Conservation (phyloP, 768 basidiomycete genomes). For the Obba rivulosa region DNA sequence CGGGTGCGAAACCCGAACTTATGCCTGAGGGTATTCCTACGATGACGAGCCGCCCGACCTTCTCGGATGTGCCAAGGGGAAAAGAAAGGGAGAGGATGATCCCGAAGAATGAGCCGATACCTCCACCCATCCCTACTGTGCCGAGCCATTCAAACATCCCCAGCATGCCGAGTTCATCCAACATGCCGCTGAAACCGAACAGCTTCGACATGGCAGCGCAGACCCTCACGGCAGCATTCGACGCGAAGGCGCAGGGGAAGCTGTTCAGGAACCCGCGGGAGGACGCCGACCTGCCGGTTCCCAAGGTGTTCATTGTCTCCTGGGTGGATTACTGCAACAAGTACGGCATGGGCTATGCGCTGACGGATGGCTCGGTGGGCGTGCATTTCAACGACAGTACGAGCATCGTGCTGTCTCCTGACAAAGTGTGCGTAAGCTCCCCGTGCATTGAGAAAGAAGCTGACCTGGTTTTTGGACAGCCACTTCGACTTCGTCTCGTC, state of each 20-base stretch:
- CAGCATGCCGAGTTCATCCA: conserved; percentile 19
- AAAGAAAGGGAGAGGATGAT: conserved; percentile 1
- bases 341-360: conserved; percentile 99
- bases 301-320: conserved; percentile 89
- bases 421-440: conserved; percentile 64
- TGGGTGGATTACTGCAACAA: conserved; percentile 99
- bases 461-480: conserved; percentile 34
- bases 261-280: conserved; percentile 64
- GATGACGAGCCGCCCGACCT: too few relatives aligned
- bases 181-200: conserved; percentile 32
- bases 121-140: not conserved
- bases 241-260: conserved; percentile 55
- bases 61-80: too few relatives aligned
- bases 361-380: conserved; percentile 92
- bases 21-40: too few relatives aligned
- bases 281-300: conserved; percentile 48
- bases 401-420: conserved; percentile 75
- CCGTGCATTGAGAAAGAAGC: conserved; percentile 1
- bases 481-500: conserved; percentile 87
- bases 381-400: conserved; percentile 98
- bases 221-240: conserved; percentile 55
- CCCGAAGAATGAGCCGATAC: not conserved
- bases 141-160: not conserved
- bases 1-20: too few relatives aligned
- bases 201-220: conserved; percentile 65